Evolutionary conservation across 768 basidiomycete species (phyloP).

Genomic region (Rhizopogon roseolus): DNA sequence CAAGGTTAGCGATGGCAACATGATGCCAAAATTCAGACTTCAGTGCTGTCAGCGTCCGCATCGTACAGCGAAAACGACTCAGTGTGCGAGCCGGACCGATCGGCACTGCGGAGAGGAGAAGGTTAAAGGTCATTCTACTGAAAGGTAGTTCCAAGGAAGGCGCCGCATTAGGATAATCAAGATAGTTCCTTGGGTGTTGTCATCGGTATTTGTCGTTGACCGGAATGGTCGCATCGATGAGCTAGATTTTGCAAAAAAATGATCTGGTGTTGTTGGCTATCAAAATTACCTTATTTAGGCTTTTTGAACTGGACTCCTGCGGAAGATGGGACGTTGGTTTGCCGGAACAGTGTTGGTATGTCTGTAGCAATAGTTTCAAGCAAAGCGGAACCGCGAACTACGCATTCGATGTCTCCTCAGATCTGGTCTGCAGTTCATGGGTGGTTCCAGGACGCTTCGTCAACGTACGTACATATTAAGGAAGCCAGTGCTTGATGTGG

Average conservation of each 20-base stretch:
- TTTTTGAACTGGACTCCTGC: too few species aligned
- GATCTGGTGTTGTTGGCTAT: neutral
- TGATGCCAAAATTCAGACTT: too few species aligned
- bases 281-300: too few species aligned
- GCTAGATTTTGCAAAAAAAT: neutral
- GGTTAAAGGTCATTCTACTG: too few species aligned
- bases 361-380: too few species aligned
- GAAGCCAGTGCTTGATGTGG: neutral
- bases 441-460: too few species aligned
- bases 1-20: neutral
- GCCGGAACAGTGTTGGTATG: too few species aligned
- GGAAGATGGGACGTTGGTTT: too few species aligned
- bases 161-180: neutral
- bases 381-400: too few species aligned
- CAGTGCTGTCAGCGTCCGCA: neutral
- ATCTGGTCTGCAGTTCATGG: too few species aligned
- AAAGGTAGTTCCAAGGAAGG: neutral
- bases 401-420: too few species aligned
- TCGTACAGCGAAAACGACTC: slow-evolving; percentile 23
- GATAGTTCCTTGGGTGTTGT: neutral
- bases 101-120: slow-evolving; percentile 10
- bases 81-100: slow-evolving; percentile 11
- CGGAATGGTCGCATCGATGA: neutral
- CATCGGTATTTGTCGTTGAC: neutral
- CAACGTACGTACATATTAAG: too few species aligned